Base-by-base conservation (phyloP, 768 basidiomycete species). In the Suillus placidus region DNA sequence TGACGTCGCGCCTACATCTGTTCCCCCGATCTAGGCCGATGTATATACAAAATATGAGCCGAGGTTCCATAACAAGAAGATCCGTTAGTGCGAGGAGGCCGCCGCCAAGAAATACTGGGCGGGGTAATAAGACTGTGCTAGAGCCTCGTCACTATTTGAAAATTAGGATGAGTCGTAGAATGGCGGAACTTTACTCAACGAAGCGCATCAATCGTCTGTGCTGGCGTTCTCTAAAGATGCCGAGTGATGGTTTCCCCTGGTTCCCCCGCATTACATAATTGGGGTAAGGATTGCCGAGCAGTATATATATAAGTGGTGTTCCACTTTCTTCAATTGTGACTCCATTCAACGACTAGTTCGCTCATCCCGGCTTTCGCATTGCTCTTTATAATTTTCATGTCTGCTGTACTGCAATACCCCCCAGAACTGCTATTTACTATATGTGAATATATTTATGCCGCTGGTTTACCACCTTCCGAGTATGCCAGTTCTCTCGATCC, bases 371-470 rank as follows among this genome's bases (percentile, higher is more conserved):
- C 55, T 42, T 38, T 56, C 67, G 64, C 68, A 61, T 69, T 8
- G 35, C 52, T 68, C 67, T 68, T 68, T 71, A 51, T 34, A 35
- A 63, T 26, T 40, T 54, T 71, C 57, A 73, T 74, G 74, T 70
- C 73, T 47, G 64, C 72, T 55, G 74, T 80, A 49, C 63, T 72
- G 43, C 81, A 84, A 67, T 92, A 84, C 74, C 93, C 92, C 8
- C 81, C 88, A 9, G 93, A 94, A 71, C 77, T 95, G 18, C 83
- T 92, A 63, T 85, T 85, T 65, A 79, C 87, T 37, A 88, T 95
- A 66, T 94, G 91, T 69, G 85, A 88, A 0, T 83, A 90, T 63
- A 80, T 95, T 42, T 93, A 88, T 71, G 83, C 85, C 7, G 80
- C 88, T 35, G 86, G 88, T 66, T 76, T 89, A 5, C 87, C 87